Evolutionary conservation across 768 basidiomycete genomes (phyloP).

Genomic region (Kwoniella mangroviensis): DNA sequence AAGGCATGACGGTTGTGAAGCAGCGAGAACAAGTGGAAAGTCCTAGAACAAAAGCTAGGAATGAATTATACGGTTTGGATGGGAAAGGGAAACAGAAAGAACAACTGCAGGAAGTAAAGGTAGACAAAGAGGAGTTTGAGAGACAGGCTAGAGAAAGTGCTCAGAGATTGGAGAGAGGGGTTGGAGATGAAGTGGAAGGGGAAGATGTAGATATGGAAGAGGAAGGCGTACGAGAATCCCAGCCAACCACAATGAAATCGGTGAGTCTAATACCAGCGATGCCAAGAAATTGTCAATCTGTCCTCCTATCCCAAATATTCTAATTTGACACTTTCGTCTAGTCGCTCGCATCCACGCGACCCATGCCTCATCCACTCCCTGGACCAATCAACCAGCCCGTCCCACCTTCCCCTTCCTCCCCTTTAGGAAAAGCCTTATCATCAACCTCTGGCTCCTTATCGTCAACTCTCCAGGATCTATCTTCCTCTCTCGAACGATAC

Average conservation of each 20-base stretch:
- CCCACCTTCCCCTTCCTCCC: conserved; percentile 6
- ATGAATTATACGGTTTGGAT: conserved; percentile 43
- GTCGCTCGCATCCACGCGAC: neutral
- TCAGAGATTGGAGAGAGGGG: conserved; percentile 1
- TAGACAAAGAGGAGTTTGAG: conserved; percentile 30
- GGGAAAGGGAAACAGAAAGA: conserved; percentile 34
- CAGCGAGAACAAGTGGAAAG: conserved; percentile 23
- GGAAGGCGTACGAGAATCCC: conserved; percentile 1
- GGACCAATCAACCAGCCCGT: conserved; percentile 10
- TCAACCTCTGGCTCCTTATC: conserved; percentile 17
- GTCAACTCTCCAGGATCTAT: conserved; percentile 14
- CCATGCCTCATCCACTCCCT: neutral
- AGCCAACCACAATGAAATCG: neutral
- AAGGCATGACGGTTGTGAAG: neutral
- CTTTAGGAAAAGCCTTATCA: conserved; percentile 8
- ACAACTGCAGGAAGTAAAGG: conserved; percentile 4
- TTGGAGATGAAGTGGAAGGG: conserved; percentile 4
- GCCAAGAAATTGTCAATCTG: neutral
- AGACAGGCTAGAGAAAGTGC: conserved; percentile 12
- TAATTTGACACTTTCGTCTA: neutral
- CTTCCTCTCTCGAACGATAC: conserved; percentile 22
- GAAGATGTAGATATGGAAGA: conserved; percentile 19
- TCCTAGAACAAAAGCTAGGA: conserved; percentile 39
- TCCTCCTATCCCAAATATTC: no score
- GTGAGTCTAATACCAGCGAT: neutral